Base-by-base conservation (phyloP, 306 rosid species). In the Canavalia gladiata region DNA sequence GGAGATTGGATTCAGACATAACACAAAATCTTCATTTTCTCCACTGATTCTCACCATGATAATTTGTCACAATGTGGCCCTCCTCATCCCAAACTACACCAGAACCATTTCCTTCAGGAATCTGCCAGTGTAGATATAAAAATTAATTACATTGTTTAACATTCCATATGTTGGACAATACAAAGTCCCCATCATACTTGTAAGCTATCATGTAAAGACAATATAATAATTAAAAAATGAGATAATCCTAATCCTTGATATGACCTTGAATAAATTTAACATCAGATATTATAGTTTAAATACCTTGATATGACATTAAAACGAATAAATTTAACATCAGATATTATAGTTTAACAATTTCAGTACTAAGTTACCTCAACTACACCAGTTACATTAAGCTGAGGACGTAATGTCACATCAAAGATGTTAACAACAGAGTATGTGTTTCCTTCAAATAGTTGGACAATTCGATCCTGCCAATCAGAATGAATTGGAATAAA, bases 91-190 rank as follows among this genome's bases (percentile, higher is more conserved):
- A 95, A 55, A 95, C 93, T 58, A 95, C 96, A 75, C 99, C 99
- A 51, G 99, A 93, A 82, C 98, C 99, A 85, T 95, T 93, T 88
- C 99, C 99, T 88, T 95, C 99, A 25, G 99, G 98, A 88, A 95
- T 83, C 99, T 95, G 89, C 37, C 49, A 54, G 80, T 25, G 79
- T 65, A 42, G 67, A 70, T 34, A 5, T 51, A 68, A 81, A 76
- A 35, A 50, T 33, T 8, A 50, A 79, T 71, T 58, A 75, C 31
- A 64, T 65, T 42, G 13, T 46, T 78, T 47, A 30, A 69, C 75
- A 66, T 59, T 54, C 13, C 62, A 63, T 59, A 54, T 28, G 13
- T 59, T 35, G 45, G 58, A 35, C 62, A n/a, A 56, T 46, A 18
- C 25, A 46, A 68, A 75, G 34, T 12, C 8, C 47, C 13, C 2